Evolutionary conservation across 306 rosid species (phyloP), one percentile per base, ranked within the genome.

Genomic region (Cucumis cinereus): DNA sequence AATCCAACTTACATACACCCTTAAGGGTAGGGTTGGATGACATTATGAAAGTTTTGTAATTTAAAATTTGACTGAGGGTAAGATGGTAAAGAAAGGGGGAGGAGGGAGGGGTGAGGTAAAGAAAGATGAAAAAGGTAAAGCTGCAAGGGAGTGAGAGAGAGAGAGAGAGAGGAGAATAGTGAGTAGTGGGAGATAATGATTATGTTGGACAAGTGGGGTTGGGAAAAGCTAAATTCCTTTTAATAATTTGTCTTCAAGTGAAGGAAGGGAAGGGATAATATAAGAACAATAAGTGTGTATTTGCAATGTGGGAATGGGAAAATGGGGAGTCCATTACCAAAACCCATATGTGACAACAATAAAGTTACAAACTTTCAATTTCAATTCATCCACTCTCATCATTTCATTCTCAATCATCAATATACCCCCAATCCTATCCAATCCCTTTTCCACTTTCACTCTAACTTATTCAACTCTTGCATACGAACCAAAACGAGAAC

Each of bases 201-300:
- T 69, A 69, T 69, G 75, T 45, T 41, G 50, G 0, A 45, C 8
- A 45, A 69, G 75, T 69, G 75, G 75, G 75, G 57, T 20, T 69
- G 38, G 75, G 30, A 45, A 69, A 69, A 69, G 75, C 22, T 69
- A 69, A 43, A 69, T 69, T 69, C 75, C 57, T 69, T 69, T 69
- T 40, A 62, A 45, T 22, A 69, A 43, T 45, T 69, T 69, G 75
- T 69, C 75, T 69, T 2, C 5, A 3, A 69, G 54, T 43, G 54
- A 36, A 23, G 49, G 52, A 45, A 45, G 52, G 35, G 35, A 30
- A 30, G 35, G 4, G 35, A 45, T 45, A 43, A 43, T 43, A 12
- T 3, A 45, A 45, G 3, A 41, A 41, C 10, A 41, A 41, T 8
- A 10, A 41, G 11, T 41, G 47, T 41, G 17, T 45, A 1, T 45